Evolutionary conservation across 257 asterid genomes (phyloP).

Genomic region (Henckelia pumila): DNA sequence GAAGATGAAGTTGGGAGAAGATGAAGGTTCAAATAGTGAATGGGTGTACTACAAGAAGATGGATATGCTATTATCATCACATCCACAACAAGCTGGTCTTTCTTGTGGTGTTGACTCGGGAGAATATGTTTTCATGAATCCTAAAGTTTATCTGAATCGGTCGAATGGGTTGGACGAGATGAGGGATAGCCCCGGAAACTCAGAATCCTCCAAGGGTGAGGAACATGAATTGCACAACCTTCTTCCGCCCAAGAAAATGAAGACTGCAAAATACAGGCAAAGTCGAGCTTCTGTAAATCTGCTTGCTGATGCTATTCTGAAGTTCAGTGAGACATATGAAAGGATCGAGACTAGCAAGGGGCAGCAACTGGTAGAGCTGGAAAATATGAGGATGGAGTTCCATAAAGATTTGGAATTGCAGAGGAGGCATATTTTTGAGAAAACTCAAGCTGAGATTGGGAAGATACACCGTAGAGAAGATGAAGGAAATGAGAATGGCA

Average conservation of each 20-base stretch:
- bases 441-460: conserved; percentile 76
- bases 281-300: conserved; percentile 43
- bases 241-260: conserved; percentile 44
- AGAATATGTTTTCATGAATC: conserved; percentile 60
- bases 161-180: conserved; percentile 73
- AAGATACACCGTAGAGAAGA: conserved; percentile 59
- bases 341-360: conserved; percentile 81
- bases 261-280: conserved; percentile 26
- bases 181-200: conserved; percentile 76
- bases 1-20: conserved; percentile 43
- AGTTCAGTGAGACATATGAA: conserved; percentile 67
- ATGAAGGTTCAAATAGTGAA: conserved; percentile 30
- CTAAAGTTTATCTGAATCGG: conserved; percentile 45
- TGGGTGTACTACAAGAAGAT: conserved; percentile 87
- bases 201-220: conserved; percentile 46
- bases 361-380: conserved; percentile 76
- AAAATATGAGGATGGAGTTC: conserved; percentile 80
- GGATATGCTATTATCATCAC: conserved; percentile 55
- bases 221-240: conserved; percentile 50
- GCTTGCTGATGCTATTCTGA: conserved; percentile 75
- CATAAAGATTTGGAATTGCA: conserved; percentile 74
- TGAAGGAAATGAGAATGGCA: conserved; percentile 54
- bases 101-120: conserved; percentile 83
- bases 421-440: conserved; percentile 76
- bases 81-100: conserved; percentile 55